phyloP scores from a whole-genome alignment of 2,329 filamentous ascomycete genomes.

The Reticulascus tulasneorum region DNA sequence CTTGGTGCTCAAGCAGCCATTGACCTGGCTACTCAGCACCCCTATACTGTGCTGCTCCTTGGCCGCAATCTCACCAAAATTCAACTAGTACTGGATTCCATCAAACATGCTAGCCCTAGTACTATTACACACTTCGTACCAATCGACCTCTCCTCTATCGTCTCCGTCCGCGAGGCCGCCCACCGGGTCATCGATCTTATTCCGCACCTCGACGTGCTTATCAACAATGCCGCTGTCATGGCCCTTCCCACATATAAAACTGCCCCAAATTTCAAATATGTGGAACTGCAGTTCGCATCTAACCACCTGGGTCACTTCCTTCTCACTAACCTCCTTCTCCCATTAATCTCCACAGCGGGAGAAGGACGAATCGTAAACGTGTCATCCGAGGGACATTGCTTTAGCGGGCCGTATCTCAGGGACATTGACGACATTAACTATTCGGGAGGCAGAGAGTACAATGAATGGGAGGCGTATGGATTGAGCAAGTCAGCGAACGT shows the following conservation, averaged over 20 bases:
- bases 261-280: slow-evolving; percentile 23
- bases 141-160: slow-evolving; percentile 13
- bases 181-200: slow-evolving; percentile 6
- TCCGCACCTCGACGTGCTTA: slow-evolving; percentile 26
- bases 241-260: slow-evolving; percentile 18
- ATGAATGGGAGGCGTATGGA: slow-evolving; percentile 29
- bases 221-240: slow-evolving; percentile 23
- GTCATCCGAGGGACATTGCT: slow-evolving; percentile 25
- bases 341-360: slow-evolving; percentile 32
- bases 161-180: slow-evolving; percentile 12
- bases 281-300: slow-evolving; percentile 27
- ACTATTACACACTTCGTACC: too few relatives aligned
- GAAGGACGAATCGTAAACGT: slow-evolving; percentile 37
- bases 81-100: too few relatives aligned
- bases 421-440: slow-evolving; percentile 29
- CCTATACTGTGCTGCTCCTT: too few relatives aligned
- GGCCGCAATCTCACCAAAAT: too few relatives aligned
- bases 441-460: too few relatives aligned
- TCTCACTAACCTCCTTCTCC: slow-evolving; percentile 18
- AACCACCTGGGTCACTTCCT: slow-evolving; percentile 25
- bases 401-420: slow-evolving; percentile 26
- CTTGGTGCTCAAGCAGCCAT: too few relatives aligned
- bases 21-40: too few relatives aligned
- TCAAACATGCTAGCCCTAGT: too few relatives aligned
- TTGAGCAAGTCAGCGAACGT: slow-evolving; percentile 35